Base-by-base conservation (phyloP, 2,329 filamentous ascomycete species). In the Xylaria sp. region DNA sequence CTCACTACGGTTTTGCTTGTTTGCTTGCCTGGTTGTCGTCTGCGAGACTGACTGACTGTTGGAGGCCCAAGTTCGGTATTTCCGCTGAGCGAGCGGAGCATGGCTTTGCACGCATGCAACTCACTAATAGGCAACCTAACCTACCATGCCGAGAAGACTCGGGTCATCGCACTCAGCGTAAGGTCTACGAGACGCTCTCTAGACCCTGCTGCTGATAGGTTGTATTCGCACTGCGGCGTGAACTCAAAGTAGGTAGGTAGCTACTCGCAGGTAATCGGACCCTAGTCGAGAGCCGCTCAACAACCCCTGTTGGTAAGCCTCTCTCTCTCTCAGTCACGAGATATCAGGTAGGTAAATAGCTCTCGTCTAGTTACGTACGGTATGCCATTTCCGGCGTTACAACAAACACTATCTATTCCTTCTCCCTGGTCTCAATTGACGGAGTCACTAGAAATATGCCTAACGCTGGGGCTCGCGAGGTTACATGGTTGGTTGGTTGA, bases 71-170 rank as follows among this genome's bases (percentile, higher is more conserved):
- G 9, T 15, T 57, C 46, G 46, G 46, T 48, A 48, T 44, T 18
- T 20, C 50, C 65, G 65, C 60, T 56, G 28, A 67, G 65, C 65
- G 65, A 67, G 39, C 25, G 4, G 46, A 46, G 61, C 61, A 57
- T 64, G 66, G 66, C 66, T 68, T 61, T 51, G 56, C 61, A 44
- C 54, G 15, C 39, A 28, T 9, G 39, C 56, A 28, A 25, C 23
- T 31, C 58, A 63, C 23, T 34, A 57, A 63, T 56, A 58, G 44
- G 52, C 52, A 39, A 34, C 51, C 52, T 37, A 39, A 25, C 51
- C 52, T 37, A 44, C 52, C 41, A 20, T 41, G n/a, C 23, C 44
- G 13, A 52, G 48, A 20, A 25, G 37, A 34, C 20, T n/a, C 25
- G 58, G 41, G 56, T 55, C 31, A 18, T 54, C 54, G 18, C n/a